Conservation (phyloP, 2,329 filamentous ascomycete genomes). For the Penicillium fuscoglaucum region DNA sequence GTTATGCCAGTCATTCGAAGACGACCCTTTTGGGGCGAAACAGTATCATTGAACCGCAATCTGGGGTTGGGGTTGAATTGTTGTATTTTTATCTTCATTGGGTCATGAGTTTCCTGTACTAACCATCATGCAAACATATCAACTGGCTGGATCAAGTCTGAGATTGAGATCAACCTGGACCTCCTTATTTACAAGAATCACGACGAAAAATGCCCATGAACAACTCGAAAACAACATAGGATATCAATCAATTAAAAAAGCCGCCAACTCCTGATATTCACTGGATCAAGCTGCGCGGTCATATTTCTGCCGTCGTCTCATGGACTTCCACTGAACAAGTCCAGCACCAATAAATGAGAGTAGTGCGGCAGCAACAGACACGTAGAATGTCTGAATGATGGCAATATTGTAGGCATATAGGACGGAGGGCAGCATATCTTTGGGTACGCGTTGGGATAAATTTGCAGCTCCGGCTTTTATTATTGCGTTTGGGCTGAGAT, state of each 20-base stretch:
- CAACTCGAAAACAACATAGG: not conserved
- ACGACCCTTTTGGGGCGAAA: conserved; percentile 3
- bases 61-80: not conserved
- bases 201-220: not conserved
- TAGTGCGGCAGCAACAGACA: conserved; percentile 36
- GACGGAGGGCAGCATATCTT: conserved; percentile 31
- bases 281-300: not conserved
- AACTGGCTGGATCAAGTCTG: not conserved
- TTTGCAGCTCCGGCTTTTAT: conserved; percentile 40
- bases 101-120: no score
- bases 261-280: not conserved
- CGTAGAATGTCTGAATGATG: conserved; percentile 41
- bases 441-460: conserved; percentile 31
- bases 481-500: conserved; percentile 29
- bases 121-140: not conserved
- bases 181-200: not conserved
- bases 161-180: not conserved
- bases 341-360: conserved; percentile 35
- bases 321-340: conserved; percentile 43
- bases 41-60: not conserved
- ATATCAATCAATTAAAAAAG: not conserved
- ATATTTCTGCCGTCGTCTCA: conserved; percentile 26
- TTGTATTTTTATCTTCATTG: not conserved
- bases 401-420: conserved; percentile 41
- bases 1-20: conserved; percentile 10